Conservation (phyloP, 441 rosid genomes). For the Aleurites moluccanus region DNA sequence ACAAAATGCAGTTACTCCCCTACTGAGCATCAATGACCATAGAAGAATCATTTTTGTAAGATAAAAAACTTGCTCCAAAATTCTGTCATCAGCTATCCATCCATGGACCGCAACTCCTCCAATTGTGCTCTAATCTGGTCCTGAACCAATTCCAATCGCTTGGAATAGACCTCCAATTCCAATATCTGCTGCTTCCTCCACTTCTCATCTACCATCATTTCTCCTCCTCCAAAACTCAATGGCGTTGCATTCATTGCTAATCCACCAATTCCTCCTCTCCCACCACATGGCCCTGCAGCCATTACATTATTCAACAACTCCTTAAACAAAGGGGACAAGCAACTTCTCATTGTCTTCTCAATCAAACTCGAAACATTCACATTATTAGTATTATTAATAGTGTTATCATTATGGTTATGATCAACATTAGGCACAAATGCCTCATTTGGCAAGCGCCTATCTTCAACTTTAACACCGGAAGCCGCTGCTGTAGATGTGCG, state of each 20-base stretch:
- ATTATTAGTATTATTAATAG: constrained; percentile 26
- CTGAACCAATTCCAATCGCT: constrained; percentile 87
- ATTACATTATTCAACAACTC: constrained; percentile 58
- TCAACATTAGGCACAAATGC: constrained; percentile 23
- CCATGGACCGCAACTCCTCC: constrained; percentile 73
- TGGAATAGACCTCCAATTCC: constrained; percentile 90
- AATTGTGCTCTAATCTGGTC: constrained; percentile 74
- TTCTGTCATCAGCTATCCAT: constrained; percentile 34
- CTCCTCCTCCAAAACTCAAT: constrained; percentile 42
- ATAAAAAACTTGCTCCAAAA: constrained; percentile 23
- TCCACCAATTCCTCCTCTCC: constrained; percentile 41
- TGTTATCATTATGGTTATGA: constrained; percentile 24
- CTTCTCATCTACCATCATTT: constrained; percentile 58
- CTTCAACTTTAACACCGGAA: constrained; percentile 42
- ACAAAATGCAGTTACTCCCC: constrained; percentile 16
- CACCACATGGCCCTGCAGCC: constrained; percentile 24
- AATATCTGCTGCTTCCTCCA: constrained; percentile 97
- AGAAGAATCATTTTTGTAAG: constrained; percentile 21
- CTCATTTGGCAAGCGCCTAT: constrained; percentile 31
- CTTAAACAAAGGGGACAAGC: constrained; percentile 80
- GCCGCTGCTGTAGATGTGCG: constrained; percentile 24
- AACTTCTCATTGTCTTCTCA: constrained; percentile 78
- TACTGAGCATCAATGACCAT: constrained; percentile 25
- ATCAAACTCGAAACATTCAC: constrained; percentile 40
- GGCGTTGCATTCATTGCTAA: constrained; percentile 49